phyloP scores from a whole-genome alignment of 2,329 filamentous ascomycete species.

The Talaromyces sp. region DNA sequence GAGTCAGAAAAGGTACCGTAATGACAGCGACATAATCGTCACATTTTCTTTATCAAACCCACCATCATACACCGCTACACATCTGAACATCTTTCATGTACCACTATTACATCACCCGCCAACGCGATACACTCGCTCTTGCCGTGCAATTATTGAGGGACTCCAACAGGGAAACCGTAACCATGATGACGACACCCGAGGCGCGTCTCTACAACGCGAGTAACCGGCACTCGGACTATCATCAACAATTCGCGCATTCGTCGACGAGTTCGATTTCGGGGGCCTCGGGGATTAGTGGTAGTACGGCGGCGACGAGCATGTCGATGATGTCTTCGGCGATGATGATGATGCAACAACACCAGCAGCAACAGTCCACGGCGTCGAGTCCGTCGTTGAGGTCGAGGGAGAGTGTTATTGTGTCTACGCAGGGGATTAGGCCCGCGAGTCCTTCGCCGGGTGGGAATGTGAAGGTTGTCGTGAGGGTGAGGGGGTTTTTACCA shows the following conservation, averaged over 20 bases:
- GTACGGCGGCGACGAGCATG: conserved; percentile 38
- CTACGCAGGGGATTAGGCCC: conserved; percentile 46
- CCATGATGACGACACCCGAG: conserved; percentile 39
- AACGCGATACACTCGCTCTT: conserved; percentile 41
- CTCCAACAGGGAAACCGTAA: conserved; percentile 33
- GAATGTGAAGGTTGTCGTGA: conserved; percentile 79
- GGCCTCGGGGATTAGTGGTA: conserved; percentile 34
- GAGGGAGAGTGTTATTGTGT: conserved; percentile 64
- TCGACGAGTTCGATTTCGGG: conserved; percentile 37
- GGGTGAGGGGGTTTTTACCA: conserved; percentile 74
- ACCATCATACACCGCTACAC: background rate
- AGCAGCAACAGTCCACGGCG: conserved; percentile 57
- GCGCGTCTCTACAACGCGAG: conserved; percentile 36
- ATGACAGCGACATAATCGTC: conserved; percentile 12
- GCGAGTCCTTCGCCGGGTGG: conserved; percentile 60
- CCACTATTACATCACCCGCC: conserved; percentile 38
- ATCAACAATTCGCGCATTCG: conserved; percentile 32
- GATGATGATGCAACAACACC: conserved; percentile 23
- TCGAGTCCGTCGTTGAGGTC: conserved; percentile 77
- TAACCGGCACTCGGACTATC: background rate
- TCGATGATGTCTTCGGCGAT: conserved; percentile 37
- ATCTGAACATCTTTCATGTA: conserved; percentile 38
- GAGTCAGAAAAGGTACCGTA: conserved; percentile 21
- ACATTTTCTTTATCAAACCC: conserved; percentile 11
- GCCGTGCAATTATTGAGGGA: conserved; percentile 42